Conservation (phyloP, 106 monocot genomes). For the Platanthera guangdongensis region DNA sequence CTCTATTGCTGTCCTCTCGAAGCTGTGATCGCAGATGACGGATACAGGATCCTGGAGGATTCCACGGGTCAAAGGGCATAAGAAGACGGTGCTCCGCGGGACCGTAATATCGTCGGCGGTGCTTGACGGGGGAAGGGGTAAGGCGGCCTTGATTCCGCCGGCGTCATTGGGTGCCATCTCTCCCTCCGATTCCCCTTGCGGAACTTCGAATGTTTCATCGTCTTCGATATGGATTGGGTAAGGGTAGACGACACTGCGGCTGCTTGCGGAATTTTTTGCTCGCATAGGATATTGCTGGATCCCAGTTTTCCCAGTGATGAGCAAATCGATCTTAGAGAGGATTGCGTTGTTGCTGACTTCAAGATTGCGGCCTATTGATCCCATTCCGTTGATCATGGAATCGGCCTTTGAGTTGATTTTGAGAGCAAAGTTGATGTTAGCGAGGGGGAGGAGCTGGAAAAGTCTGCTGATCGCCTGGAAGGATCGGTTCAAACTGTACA, state of each 20-base stretch:
- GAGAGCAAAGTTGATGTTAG: not conserved
- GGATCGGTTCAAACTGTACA: not conserved
- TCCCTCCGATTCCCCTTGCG: not conserved
- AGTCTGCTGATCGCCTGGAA: not conserved
- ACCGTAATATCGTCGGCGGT: not conserved
- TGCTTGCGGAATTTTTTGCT: not conserved
- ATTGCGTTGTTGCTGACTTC: not conserved
- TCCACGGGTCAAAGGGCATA: slow-evolving; percentile 5
- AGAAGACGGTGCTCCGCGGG: slow-evolving; percentile 6
- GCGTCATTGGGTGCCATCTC: not conserved
- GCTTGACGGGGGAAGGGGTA: not conserved
- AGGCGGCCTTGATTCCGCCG: not conserved
- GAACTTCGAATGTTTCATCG: not conserved
- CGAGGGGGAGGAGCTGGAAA: not conserved
- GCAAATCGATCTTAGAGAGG: not conserved
- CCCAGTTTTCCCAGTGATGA: not conserved
- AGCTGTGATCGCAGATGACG: slow-evolving; percentile 16
- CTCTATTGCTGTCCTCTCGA: slow-evolving; percentile 12
- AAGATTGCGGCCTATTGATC: not conserved
- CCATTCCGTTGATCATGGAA: not conserved
- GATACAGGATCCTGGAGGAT: slow-evolving; percentile 17
- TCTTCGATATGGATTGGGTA: not conserved
- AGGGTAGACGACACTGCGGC: not conserved
- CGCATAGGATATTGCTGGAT: not conserved
- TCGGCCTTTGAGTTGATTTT: slow-evolving; percentile 4